Evolutionary conservation across 2,329 filamentous ascomycete species (phyloP).

Genomic region (Mycocentrospora acerina): DNA sequence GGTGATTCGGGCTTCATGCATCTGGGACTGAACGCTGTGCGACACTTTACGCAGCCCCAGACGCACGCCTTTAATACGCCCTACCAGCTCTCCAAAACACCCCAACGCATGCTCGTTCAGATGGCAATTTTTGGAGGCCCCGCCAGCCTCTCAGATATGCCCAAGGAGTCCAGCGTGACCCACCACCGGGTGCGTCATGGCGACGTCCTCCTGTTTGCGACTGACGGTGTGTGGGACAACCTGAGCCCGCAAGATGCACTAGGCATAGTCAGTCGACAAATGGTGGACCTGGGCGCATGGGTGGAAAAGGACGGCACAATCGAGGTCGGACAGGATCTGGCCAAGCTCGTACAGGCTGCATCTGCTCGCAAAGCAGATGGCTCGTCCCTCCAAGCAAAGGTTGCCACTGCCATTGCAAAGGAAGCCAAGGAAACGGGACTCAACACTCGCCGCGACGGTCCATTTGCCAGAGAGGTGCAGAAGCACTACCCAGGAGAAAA

Average conservation of each 20-base stretch:
- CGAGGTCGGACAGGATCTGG: conserved; percentile 62
- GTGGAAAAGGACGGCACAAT: conserved; percentile 50
- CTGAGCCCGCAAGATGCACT: conserved; percentile 88
- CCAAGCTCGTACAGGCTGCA: conserved; percentile 53
- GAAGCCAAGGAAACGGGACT: conserved; percentile 84
- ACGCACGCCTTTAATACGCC: conserved; percentile 98
- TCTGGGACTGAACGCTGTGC: conserved; percentile 80
- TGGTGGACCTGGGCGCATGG: conserved; percentile 78
- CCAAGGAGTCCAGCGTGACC: conserved; percentile 78
- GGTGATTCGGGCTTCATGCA: conserved; percentile 94
- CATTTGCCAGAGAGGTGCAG: conserved; percentile 93
- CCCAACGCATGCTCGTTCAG: conserved; percentile 74
- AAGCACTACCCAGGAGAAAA: conserved; percentile 81
- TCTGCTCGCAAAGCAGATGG: conserved; percentile 44
- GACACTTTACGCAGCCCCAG: conserved; percentile 79
- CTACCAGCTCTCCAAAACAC: conserved; percentile 88
- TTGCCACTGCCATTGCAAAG: conserved; percentile 76
- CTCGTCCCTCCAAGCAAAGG: conserved; percentile 69
- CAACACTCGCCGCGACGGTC: conserved; percentile 80
- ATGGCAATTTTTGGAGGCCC: conserved; percentile 75
- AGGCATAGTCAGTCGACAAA: conserved; percentile 72
- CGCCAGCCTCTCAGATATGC: conserved; percentile 74
- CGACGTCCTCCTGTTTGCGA: conserved; percentile 90
- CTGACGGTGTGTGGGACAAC: conserved; percentile 96
- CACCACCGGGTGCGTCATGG: conserved; percentile 79